Base-by-base conservation (phyloP, 768 basidiomycete species). In the Xerocomus brunneocitrinus region DNA sequence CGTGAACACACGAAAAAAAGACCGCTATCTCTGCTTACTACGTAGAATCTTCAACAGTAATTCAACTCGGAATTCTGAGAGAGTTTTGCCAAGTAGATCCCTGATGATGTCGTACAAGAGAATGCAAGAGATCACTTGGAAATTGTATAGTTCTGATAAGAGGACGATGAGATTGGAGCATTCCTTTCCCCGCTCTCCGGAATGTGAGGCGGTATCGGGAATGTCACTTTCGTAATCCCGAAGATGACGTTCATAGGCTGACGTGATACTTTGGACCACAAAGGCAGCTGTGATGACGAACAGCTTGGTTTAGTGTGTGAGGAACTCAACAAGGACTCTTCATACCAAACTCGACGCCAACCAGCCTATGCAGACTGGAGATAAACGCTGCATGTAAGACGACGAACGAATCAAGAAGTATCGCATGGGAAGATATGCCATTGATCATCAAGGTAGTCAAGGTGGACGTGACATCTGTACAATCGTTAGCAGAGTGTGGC, bases 121-220 rank as follows among this genome's bases (percentile, higher is more conserved):
- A 10, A 87, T 73, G 52, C 85, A 91, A 3, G 91, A 91, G 49
- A 98, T 81, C 24, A 98, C 91, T 71, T 93, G 90, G 65, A 98
- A 94, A 66, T 98, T 98, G 75, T 98, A 98, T 19, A 99, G 74
- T 66, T 98, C 94, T 2, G 92, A 89, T 22, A 98, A 71, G 24
- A 98, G 79, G 1, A 91, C 82, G 39, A 95, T 78, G 32, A 99
- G 72, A 66, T 99, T 98, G 9, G 88, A 84, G 58, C 85, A 85
- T 65, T 95, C 91, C 71, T 98, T 99, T 30, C 92, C 90, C 6
- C 73, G 67, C 2, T 71, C 73, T 22, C 75, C 75, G 8, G 64
- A 56, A 16, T 63, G 63, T 16, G 62, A 60, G 2, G 65, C 57
- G 22, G 47, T 48, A 14, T 62, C 45, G 1, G 52, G 5, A 16